Conservation (phyloP, 257 asterid species). For the Cordia subcordata region DNA sequence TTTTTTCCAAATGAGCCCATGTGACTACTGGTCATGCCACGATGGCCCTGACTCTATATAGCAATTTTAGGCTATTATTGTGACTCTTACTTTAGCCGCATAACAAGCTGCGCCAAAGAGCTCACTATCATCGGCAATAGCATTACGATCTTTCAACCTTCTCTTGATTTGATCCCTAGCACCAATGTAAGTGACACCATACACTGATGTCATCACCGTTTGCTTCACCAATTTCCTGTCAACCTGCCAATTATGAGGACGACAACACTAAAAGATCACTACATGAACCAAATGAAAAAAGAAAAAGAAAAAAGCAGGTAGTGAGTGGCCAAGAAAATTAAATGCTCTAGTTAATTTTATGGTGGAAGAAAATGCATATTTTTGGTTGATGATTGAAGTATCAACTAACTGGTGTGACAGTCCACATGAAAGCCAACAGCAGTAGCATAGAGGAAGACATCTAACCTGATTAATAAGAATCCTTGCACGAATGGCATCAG, state of each 20-base stretch:
- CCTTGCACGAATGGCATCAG: constrained; percentile 77
- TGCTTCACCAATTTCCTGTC: constrained; percentile 97
- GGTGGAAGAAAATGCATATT: no score
- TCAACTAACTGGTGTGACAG: background rate
- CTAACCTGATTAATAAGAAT: constrained; percentile 67
- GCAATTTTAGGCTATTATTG: background rate
- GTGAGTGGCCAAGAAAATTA: no score
- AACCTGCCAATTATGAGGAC: constrained; percentile 39
- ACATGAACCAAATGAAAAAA: no score
- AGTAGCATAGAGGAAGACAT: background rate
- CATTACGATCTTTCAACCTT: constrained; percentile 82
- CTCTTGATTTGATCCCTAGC: constrained; percentile 95
- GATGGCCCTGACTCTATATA: background rate
- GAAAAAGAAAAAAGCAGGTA: no score
- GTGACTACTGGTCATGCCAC: background rate
- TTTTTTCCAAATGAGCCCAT: background rate
- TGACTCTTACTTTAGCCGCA: constrained; percentile 75
- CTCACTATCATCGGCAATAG: constrained; percentile 62
- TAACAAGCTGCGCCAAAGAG: constrained; percentile 82
- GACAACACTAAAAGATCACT: no score
- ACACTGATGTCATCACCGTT: constrained; percentile 98
- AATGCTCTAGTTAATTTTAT: no score
- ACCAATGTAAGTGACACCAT: constrained; percentile 96
- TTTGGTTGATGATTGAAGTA: background rate
- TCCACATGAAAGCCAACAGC: background rate